Conservation (phyloP, 768 basidiomycete genomes). For the Asterophora lycoperdoides region DNA sequence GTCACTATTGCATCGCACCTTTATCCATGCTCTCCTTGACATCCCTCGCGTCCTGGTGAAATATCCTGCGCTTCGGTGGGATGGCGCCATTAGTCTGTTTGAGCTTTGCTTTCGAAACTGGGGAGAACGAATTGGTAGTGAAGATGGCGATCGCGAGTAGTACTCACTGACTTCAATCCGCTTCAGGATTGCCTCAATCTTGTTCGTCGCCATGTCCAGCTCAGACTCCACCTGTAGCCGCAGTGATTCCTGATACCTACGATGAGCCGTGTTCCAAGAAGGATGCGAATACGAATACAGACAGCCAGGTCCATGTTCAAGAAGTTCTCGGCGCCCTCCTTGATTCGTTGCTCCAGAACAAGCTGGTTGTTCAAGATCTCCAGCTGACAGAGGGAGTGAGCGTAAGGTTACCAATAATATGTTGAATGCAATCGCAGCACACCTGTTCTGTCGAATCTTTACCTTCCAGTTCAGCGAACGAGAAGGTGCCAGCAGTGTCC, state of each 20-base stretch:
- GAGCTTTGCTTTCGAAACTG: slow-evolving; percentile 29
- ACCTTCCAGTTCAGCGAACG: slow-evolving; percentile 43
- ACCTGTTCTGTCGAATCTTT: slow-evolving; percentile 45
- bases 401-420: background rate
- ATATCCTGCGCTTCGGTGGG: slow-evolving; percentile 17
- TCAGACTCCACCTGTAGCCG: slow-evolving; percentile 72
- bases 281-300: slow-evolving; percentile 9
- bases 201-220: slow-evolving; percentile 67
- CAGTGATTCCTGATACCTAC: slow-evolving; percentile 47
- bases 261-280: background rate
- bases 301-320: slow-evolving; percentile 63
- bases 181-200: slow-evolving; percentile 64
- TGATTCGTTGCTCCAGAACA: slow-evolving; percentile 75
- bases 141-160: background rate
- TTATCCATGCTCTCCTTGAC: slow-evolving; percentile 31
- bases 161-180: slow-evolving; percentile 52
- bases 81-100: slow-evolving; percentile 18
- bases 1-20: slow-evolving; percentile 25
- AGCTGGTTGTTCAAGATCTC: slow-evolving; percentile 64
- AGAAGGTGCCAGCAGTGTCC: slow-evolving; percentile 23
- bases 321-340: slow-evolving; percentile 89
- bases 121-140: slow-evolving; percentile 6
- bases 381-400: slow-evolving; percentile 39
- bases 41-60: slow-evolving; percentile 14
- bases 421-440: slow-evolving; percentile 5